Evolutionary conservation across 2,329 filamentous ascomycete genomes (phyloP), one percentile per base, ranked within the genome.

Genomic region (Aspergillus japonicus): DNA sequence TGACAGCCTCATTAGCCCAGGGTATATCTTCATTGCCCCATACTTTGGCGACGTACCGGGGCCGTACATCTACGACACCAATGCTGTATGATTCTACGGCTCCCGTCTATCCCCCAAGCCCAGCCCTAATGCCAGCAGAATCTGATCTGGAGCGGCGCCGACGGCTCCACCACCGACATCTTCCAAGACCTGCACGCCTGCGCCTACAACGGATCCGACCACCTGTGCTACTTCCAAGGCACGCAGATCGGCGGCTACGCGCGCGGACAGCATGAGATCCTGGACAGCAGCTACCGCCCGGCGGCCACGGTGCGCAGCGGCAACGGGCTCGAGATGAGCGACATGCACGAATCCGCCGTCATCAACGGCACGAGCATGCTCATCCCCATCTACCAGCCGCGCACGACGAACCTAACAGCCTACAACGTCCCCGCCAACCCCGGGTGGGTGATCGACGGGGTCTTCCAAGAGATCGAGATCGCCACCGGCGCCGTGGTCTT

Each of bases 31-130:
- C 60, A 64, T 78, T 47, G 73, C 73, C 71, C 75, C 19, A 3
- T 78, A 76, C 64, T 68, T 71, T 39, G 75, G 74, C 57, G 60
- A 73, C 59, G 73, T 76, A 60, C 71, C 73, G 6, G 76, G 75
- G 5, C 75, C 75, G 19, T 75, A 78, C 61, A 78, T 78, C 47
- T 78, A 77, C 65, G 75, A 78, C 60, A 76, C 75, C 56, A 65
- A 64, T 60, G 76, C 73, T 55, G 64, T 63, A 57, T 24, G 59
- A 59, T 12, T 26, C 31, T 49, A 33, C 39, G 7, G 7, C 2
- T 2, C 10, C 26, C 14, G 39, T 42, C 12, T 19, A 5, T 50
- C n/a, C 14, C 2, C 39, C 35, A 2, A 11, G 21, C 12, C 16
- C 19, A 29, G 21, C 12, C 7, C 54, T 56, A 50, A 56, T 12